These are phyloP conservation scores for Yarrowia sp. DNA, from an alignment of 805 yeast species.

Conservation along the genomic window DNA sequence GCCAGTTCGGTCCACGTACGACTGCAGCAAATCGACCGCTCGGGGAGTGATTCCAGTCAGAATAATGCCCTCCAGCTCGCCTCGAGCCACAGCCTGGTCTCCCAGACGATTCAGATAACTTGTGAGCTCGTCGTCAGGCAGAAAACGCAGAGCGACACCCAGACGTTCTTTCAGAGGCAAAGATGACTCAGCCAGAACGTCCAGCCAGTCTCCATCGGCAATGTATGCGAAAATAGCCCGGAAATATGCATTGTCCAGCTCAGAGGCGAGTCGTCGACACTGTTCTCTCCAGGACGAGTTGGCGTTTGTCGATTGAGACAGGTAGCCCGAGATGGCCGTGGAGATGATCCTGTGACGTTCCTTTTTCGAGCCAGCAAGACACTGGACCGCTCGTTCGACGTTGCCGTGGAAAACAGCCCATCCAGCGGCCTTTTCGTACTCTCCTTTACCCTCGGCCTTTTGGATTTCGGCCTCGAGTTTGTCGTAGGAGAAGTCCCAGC, in stretches of 20 bases:
- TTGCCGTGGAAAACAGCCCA: conserved; percentile 97
- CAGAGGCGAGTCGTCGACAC: conserved; percentile 87
- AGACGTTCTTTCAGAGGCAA: conserved; percentile 85
- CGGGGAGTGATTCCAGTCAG: conserved; percentile 90
- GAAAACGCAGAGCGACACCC: conserved; percentile 87
- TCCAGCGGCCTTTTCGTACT: conserved; percentile 91
- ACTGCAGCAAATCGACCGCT: conserved; percentile 81
- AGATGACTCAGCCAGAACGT: conserved; percentile 86
- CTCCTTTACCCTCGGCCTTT: conserved; percentile 62
- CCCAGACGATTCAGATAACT: conserved; percentile 74
- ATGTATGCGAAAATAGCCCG: conserved; percentile 92
- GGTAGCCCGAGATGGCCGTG: conserved; percentile 91
- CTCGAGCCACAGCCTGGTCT: conserved; percentile 71
- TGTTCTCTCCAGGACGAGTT: conserved; percentile 92
- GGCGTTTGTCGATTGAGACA: conserved; percentile 62
- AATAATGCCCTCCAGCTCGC: conserved; percentile 90
- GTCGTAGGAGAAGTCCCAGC: conserved; percentile 82
- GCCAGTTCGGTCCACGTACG: conserved; percentile 84
- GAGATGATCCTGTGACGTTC: conserved; percentile 80
- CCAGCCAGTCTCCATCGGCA: conserved; percentile 96
- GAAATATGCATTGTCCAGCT: conserved; percentile 84
- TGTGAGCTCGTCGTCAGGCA: conserved; percentile 76
- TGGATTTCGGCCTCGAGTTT: conserved; percentile 76
- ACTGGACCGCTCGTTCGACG: conserved; percentile 77
- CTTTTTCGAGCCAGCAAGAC: conserved; percentile 74